Base-by-base conservation (phyloP, 1,139 yeast species). In the Saccharomyces hybrid region DNA sequence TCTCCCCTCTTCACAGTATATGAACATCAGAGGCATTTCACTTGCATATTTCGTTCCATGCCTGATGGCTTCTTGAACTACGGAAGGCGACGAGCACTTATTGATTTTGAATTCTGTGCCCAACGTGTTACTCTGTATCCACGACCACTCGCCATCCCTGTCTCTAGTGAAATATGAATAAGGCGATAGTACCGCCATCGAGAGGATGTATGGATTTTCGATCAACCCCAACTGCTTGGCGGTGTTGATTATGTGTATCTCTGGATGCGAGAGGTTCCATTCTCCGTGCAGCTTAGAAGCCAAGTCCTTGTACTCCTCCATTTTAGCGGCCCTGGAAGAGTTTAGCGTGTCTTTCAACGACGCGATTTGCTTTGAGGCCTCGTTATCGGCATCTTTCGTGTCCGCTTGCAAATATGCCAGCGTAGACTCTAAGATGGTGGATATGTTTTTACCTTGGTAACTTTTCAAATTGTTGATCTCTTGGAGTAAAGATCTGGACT, bases 391-490 rank as follows among this genome's bases (percentile, higher is more conserved):
- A 8, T 55, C 34, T 8, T 57, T 53, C 2, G 52, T 52, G 31
- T 62, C 65, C 31, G 50, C 56, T 5, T 60, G 47, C 49, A 65
- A 50, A 52, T 60, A 67, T 11, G 63, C 61, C 11, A 66, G 48
- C 8, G 70, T 52, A 48, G 68, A 65, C 49, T 64, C 65, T 48
- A 68, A 47, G 14, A 67, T 58, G n/a, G 61, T 60, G 26, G 56
- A 49, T 8, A 66, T 57, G 54, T 66, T 68, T 53, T 67, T 67
- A 9, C 71, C 71, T 55, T 67, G 68, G 51, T 57, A 67, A 31
- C 65, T 63, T 49, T 66, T 68, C 49, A 67, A 56, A 28, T 57
- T 51, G 48, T 61, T 63, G 5, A 65, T 53, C 16, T 60, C 63
- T 25, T 57, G 53, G 34, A 68, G 46, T 7, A 59, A 51, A 14